phyloP scores from a whole-genome alignment of 768 basidiomycete genomes.

The Boletus barrowsii region DNA sequence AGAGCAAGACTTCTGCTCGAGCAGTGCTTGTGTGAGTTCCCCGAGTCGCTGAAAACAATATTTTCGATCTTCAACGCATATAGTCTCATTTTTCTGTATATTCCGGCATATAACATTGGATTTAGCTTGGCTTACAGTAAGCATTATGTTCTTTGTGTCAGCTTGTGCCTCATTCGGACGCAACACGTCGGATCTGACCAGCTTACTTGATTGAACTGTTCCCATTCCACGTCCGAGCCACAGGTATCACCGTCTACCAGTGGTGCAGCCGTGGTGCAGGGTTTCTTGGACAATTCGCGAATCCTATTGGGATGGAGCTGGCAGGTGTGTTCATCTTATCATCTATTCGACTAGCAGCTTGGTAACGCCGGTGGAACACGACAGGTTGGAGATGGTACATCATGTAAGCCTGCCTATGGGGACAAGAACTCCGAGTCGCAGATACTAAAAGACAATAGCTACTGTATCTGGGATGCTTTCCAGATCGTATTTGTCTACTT shows the following conservation, averaged over 20 bases:
- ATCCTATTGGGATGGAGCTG: slow-evolving; percentile 14
- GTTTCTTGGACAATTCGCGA: slow-evolving; percentile 9
- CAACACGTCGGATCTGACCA: background rate
- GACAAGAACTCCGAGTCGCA: too few relatives aligned
- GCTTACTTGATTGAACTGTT: slow-evolving; percentile 52
- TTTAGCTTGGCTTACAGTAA: background rate
- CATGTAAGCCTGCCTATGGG: background rate
- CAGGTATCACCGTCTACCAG: slow-evolving; percentile 60
- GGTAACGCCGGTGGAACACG: background rate
- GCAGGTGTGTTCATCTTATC: slow-evolving; percentile 2
- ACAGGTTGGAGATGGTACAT: slow-evolving; percentile 18
- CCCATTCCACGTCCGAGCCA: slow-evolving; percentile 59
- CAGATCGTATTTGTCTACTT: background rate
- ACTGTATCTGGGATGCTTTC: background rate
- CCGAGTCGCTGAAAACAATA: background rate
- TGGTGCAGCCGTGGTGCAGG: slow-evolving; percentile 45
- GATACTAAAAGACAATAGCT: background rate
- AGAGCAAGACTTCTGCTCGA: background rate
- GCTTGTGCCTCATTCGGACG: background rate
- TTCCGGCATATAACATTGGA: background rate
- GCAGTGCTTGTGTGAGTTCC: background rate
- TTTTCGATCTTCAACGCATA: background rate
- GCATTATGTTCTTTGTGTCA: background rate
- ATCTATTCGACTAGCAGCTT: background rate
- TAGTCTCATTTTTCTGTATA: slow-evolving; percentile 1